These are phyloP conservation scores for Centaurea solstitialis DNA, from an alignment of 129 eudicot genomes.

Conservation along the genomic window DNA sequence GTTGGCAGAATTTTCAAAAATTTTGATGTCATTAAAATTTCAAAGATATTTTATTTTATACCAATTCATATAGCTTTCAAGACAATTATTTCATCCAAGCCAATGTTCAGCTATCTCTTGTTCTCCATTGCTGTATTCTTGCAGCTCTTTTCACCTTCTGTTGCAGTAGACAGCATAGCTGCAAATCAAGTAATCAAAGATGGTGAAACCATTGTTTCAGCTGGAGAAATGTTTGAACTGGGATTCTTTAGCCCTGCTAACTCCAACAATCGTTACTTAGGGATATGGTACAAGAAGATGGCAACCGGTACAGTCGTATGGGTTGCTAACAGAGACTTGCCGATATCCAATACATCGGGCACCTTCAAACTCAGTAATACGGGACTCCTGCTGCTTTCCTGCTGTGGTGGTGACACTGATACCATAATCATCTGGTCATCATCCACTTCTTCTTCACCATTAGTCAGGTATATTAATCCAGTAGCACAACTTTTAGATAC, in stretches of 20 bases:
- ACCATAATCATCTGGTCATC: slow-evolving; percentile 26
- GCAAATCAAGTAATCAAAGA: slow-evolving; percentile 24
- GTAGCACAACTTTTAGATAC: slow-evolving; percentile 19
- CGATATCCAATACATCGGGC: not conserved
- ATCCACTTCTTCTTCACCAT: not conserved
- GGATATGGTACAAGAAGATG: slow-evolving; percentile 24
- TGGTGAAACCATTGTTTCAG: slow-evolving; percentile 10
- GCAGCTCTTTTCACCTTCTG: not conserved
- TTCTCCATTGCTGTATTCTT: not conserved
- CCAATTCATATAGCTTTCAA: not conserved
- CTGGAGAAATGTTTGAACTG: slow-evolving; percentile 13
- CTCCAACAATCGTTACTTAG: slow-evolving; percentile 17
- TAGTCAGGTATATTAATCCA: not conserved
- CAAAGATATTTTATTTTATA: not conserved
- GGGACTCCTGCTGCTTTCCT: slow-evolving; percentile 6
- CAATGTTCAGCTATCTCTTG: slow-evolving; percentile 11
- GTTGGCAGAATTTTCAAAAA: no score
- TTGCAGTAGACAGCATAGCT: not conserved
- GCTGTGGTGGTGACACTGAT: slow-evolving; percentile 11
- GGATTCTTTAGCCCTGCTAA: slow-evolving; percentile 31
- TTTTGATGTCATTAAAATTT: no score
- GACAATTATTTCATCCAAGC: slow-evolving; percentile 31
- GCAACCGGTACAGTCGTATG: slow-evolving; percentile 14
- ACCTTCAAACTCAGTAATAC: not conserved
- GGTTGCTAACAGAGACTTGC: slow-evolving; percentile 35